Base-by-base conservation (phyloP, 768 basidiomycete species). In the Rhodotorula sphaerocarpa region DNA sequence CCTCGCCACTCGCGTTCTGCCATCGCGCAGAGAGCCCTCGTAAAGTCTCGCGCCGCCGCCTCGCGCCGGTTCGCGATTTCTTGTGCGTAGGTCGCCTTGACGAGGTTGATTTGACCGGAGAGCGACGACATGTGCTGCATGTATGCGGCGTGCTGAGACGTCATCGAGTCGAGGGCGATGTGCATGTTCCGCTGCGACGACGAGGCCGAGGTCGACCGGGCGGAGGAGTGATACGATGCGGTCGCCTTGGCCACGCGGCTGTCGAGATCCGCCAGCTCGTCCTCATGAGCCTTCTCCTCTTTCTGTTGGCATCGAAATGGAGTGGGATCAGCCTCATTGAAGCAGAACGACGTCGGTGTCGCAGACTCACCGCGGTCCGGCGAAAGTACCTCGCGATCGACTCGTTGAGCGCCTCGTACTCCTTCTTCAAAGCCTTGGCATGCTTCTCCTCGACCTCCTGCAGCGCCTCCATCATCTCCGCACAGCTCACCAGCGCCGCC, bases 381-480 rank as follows among this genome's bases (percentile, higher is more conserved):
- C 57, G 61, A 60, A 71, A 69, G 44, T 48, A 61, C 58, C 57
- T 59, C 23, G 7, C 18, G 5, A 33, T 31, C 2, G 57, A 2
- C 2, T 67, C 65, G 51, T 71, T 71, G n/a, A 66, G n/a, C 9
- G n/a, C 16, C 46, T 71, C 70, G 46, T 71, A 71, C 25, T 67
- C 62, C 44, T 56, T 65, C 50, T 59, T 34, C 16, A 71, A 25
- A 12, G n/a, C 30, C 39, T 63, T 65, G 0, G 67, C 53, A 6
- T 58, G 50, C 46, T 62, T 65, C 12, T 16, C 28, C 16, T 62
- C 60, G 14, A 61, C 56, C 25, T 67, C 67, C 0, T 36, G 43
- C 6, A 71, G 48, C 3, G 46, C 41, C 2, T 69, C 70, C 21
- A 50, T 59, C 54, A 71, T 61, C 1, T 21, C 18, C 25, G 47